Percentiles rank a stretch among this genome's conserved stretches.
These are phyloP conservation scores for Isochrysis galbana DNA, from an alignment of 78 protist genomes.

Conservation along the genomic window DNA sequence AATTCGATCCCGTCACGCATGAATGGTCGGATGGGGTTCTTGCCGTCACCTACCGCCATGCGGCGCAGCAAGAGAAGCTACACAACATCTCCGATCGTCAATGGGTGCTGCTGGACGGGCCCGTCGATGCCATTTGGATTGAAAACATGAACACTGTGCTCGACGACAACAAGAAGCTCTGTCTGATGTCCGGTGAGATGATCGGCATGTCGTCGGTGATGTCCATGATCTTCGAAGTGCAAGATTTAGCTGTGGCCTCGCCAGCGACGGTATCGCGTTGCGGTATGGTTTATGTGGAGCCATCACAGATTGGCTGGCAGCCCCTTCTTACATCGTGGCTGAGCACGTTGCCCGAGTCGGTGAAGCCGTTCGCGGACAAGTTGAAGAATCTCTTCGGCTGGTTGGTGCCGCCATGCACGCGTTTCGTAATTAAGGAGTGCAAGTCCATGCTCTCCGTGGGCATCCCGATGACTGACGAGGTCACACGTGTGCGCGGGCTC, in stretches of 20 bases:
- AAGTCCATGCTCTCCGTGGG: neutral
- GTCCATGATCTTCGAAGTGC: conserved; percentile 82
- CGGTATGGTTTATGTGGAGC: conserved; percentile 85
- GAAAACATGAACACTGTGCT: conserved; percentile 85
- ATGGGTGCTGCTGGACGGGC: conserved; percentile 87
- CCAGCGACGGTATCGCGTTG: conserved; percentile 88
- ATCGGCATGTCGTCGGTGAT: conserved; percentile 65
- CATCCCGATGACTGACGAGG: conserved; percentile 4
- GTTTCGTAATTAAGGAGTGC: conserved; percentile 22
- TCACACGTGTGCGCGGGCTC: conserved; percentile 35
- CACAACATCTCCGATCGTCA: conserved; percentile 44
- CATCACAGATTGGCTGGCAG: conserved; percentile 61
- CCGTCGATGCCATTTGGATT: conserved; percentile 90
- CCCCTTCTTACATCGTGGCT: conserved; percentile 57
- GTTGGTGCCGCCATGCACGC: conserved; percentile 27
- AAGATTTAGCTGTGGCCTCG: conserved; percentile 80
- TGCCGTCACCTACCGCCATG: conserved; percentile 47
- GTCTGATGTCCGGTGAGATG: conserved; percentile 78
- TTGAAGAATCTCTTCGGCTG: conserved; percentile 30
- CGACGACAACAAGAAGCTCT: conserved; percentile 91
- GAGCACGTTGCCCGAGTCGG: neutral
- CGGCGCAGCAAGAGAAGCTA: conserved; percentile 38
- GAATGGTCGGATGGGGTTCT: conserved; percentile 91
- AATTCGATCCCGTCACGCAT: conserved; percentile 65
- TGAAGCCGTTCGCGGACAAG: neutral